Conservation (phyloP, 768 basidiomycete species). For the Hypholoma fasciculare region DNA sequence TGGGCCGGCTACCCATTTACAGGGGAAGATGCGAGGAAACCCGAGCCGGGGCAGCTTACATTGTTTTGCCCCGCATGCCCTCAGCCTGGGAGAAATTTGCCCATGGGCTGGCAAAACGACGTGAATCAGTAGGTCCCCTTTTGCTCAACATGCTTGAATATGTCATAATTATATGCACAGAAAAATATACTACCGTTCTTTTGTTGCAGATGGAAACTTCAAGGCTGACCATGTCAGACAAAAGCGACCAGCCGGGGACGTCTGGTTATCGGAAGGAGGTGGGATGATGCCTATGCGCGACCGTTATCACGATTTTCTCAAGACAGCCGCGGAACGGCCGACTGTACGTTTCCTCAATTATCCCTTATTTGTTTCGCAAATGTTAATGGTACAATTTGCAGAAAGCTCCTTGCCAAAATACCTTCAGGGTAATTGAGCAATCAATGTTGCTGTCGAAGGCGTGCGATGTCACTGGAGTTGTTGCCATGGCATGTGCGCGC, state of each 20-base stretch:
- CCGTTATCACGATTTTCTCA: not conserved
- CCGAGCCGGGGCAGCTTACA: conserved; percentile 8
- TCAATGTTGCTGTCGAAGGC: not conserved
- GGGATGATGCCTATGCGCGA: conserved; percentile 7
- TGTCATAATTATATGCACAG: conserved; percentile 3
- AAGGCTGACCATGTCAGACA: conserved; percentile 19
- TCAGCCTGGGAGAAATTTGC: conserved; percentile 24
- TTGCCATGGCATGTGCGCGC: not conserved
- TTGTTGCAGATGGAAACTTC: conserved; percentile 25
- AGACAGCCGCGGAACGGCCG: not conserved
- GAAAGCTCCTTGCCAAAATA: not conserved
- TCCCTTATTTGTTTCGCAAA: too few species aligned
- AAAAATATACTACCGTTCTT: conserved; percentile 8
- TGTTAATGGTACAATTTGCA: not conserved
- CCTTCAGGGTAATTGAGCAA: not conserved
- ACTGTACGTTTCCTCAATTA: too few species aligned
- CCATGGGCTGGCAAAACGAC: conserved; percentile 7
- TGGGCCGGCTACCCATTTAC: conserved; percentile 14
- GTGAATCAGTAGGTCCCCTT: conserved; percentile 8
- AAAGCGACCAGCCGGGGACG: conserved; percentile 14
- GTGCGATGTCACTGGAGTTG: not conserved
- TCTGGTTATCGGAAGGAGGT: conserved; percentile 14
- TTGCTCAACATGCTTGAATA: too few species aligned
- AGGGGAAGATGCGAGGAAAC: not conserved
- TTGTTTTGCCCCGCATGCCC: conserved; percentile 27